These are phyloP conservation scores for Staphylotrichum longicolle DNA, from an alignment of 495 filamentous ascomycete species.

Conservation along the genomic window DNA sequence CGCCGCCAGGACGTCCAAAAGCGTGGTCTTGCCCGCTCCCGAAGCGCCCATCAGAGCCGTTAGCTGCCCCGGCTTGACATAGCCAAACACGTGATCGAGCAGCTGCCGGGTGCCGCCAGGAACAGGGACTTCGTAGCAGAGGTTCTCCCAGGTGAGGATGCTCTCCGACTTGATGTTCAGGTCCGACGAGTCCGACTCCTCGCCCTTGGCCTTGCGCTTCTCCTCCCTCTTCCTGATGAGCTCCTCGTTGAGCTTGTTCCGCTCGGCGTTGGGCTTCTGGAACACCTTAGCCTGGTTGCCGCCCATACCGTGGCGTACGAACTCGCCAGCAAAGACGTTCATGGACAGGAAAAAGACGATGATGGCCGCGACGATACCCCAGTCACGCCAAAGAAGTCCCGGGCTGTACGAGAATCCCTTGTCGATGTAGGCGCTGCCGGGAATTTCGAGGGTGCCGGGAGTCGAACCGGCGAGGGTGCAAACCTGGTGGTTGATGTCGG, in stretches of 20 bases:
- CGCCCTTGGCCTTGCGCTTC: constrained; percentile 49
- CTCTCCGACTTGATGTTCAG: constrained; percentile 65
- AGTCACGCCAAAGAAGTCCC: constrained; percentile 69
- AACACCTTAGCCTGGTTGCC: constrained; percentile 76
- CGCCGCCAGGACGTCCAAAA: constrained; percentile 73
- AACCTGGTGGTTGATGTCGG: constrained; percentile 65
- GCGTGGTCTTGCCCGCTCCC: constrained; percentile 83
- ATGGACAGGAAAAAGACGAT: constrained; percentile 65
- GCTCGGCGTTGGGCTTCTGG: constrained; percentile 67
- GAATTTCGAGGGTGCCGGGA: constrained; percentile 58
- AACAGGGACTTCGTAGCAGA: constrained; percentile 76
- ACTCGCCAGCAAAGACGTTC: constrained; percentile 72
- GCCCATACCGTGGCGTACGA: constrained; percentile 70
- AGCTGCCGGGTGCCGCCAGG: constrained; percentile 65
- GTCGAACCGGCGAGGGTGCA: constrained; percentile 69
- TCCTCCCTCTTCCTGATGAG: constrained; percentile 57
- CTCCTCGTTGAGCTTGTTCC: constrained; percentile 64
- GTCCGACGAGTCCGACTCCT: constrained; percentile 47
- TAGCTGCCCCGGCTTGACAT: constrained; percentile 73
- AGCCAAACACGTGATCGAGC: constrained; percentile 71
- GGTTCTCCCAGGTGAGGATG: constrained; percentile 75
- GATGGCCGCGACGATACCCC: constrained; percentile 67
- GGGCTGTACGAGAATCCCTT: constrained; percentile 61
- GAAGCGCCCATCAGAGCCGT: constrained; percentile 83
- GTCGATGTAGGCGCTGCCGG: constrained; percentile 61